These are phyloP conservation scores for Biscogniauxia sp. DNA, from an alignment of 2,329 filamentous ascomycete species.

Conservation along the genomic window DNA sequence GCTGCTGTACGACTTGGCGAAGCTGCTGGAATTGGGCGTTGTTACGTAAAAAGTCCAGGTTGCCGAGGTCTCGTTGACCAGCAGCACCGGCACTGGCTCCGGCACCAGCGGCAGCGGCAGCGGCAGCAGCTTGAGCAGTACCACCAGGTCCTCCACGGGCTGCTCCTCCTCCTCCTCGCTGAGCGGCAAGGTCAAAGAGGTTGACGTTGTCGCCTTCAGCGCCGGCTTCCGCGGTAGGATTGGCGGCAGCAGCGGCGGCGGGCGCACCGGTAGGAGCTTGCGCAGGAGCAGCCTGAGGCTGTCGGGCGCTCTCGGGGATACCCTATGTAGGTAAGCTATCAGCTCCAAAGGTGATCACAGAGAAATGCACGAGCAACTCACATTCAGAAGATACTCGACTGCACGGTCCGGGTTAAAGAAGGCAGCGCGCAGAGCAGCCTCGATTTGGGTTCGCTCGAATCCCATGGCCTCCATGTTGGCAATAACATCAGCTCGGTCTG, in stretches of 20 bases:
- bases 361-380: slow-evolving; percentile 42
- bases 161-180: slow-evolving; percentile 47
- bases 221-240: slow-evolving; percentile 40
- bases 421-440: slow-evolving; percentile 90
- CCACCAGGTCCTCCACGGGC: slow-evolving; percentile 39
- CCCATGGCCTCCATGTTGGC: slow-evolving; percentile 97
- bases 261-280: slow-evolving; percentile 42
- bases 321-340: slow-evolving; percentile 53
- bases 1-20: slow-evolving; percentile 93
- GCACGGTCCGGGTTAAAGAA: slow-evolving; percentile 97
- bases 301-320: slow-evolving; percentile 80
- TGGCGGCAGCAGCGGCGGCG: slow-evolving; percentile 38
- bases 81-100: slow-evolving; percentile 49
- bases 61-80: slow-evolving; percentile 55
- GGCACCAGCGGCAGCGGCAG: slow-evolving; percentile 42
- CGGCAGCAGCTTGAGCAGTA: slow-evolving; percentile 37
- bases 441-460: slow-evolving; percentile 83
- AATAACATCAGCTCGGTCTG: slow-evolving; percentile 77
- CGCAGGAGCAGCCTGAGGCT: slow-evolving; percentile 48
- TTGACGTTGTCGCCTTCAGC: slow-evolving; percentile 66
- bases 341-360: neutral
- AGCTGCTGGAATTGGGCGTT: slow-evolving; percentile 98
- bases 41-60: slow-evolving; percentile 89
- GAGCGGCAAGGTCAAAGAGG: slow-evolving; percentile 88
- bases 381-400: slow-evolving; percentile 90